These are phyloP conservation scores for Plasmodium cynomolgi DNA, from an alignment of 169 alveolate species.

Conservation along the genomic window DNA sequence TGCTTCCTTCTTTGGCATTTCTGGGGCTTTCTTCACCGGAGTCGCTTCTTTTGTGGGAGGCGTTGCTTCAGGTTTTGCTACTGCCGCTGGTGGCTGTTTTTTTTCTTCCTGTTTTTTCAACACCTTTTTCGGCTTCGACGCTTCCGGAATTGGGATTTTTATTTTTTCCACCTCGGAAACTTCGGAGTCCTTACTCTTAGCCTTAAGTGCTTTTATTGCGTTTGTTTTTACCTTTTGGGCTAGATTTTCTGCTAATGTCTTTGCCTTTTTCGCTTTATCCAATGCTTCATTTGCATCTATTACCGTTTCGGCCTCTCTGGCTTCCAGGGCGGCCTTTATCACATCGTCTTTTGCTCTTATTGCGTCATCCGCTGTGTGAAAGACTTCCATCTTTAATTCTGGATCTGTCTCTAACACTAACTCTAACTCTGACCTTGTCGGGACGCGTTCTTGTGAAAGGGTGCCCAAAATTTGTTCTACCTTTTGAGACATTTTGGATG, in stretches of 20 bases:
- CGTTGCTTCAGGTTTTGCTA: background rate
- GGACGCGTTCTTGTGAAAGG: background rate
- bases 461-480: background rate
- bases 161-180: background rate
- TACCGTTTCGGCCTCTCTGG: background rate
- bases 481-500: background rate
- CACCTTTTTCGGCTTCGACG: background rate
- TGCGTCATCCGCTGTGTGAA: background rate
- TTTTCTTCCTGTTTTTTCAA: background rate
- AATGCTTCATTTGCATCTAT: background rate
- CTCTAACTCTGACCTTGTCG: background rate
- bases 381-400: background rate
- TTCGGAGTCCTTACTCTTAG: background rate
- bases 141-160: background rate
- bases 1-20: too few relatives aligned
- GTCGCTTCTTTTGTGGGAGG: background rate
- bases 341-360: background rate
- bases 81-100: background rate
- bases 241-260: background rate
- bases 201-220: background rate
- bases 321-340: background rate
- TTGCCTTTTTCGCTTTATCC: background rate
- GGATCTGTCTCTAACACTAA: too few relatives aligned
- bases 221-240: background rate
- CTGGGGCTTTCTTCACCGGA: background rate